Conservation (phyloP, 495 filamentous ascomycete species). For the Oidiodendron maius region DNA sequence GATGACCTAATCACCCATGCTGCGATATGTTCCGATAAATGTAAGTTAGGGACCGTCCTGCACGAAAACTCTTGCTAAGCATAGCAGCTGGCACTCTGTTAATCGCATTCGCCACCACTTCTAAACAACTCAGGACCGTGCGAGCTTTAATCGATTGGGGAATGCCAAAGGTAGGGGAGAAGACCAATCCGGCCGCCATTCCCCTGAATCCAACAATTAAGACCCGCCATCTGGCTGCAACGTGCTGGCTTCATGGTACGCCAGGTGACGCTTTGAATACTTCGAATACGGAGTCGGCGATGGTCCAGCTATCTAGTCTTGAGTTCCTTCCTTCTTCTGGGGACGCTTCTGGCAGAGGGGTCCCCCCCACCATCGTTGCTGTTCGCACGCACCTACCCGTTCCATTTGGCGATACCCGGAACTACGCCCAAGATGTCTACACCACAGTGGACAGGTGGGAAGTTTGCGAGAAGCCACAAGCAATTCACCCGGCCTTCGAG, state of each 20-base stretch:
- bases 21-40: constrained; percentile 65
- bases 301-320: constrained; percentile 56
- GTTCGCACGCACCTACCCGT: constrained; percentile 59
- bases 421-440: constrained; percentile 53
- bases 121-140: constrained; percentile 60
- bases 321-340: constrained; percentile 58
- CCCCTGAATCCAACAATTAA: constrained; percentile 34
- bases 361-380: constrained; percentile 59
- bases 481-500: constrained; percentile 67
- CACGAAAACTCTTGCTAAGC: neutral
- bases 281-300: constrained; percentile 43
- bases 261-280: constrained; percentile 23
- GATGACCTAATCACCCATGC: constrained; percentile 76
- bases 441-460: constrained; percentile 77
- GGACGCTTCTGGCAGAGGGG: constrained; percentile 39
- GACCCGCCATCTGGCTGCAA: constrained; percentile 44
- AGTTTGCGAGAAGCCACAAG: constrained; percentile 48
- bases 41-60: constrained; percentile 31
- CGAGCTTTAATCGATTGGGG: constrained; percentile 53
- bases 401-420: constrained; percentile 40
- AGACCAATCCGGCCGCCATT: constrained; percentile 25
- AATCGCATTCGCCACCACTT: constrained; percentile 58
- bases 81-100: constrained; percentile 45
- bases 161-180: constrained; percentile 33
- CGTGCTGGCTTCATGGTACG: constrained; percentile 39